Conservation (phyloP, 768 basidiomycete species). For the Kwoniella bestiolae region DNA sequence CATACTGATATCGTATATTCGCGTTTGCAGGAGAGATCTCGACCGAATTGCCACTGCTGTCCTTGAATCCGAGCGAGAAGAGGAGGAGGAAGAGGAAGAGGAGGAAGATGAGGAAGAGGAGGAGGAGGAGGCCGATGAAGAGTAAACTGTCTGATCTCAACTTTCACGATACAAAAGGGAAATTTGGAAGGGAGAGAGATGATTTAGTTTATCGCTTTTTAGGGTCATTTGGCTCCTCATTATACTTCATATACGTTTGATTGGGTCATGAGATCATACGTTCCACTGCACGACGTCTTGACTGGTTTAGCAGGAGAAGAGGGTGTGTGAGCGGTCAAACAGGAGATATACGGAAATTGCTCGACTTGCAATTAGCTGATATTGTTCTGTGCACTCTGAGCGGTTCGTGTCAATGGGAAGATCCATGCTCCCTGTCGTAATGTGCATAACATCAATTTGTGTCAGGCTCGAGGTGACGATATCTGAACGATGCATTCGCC, state of each 20-base stretch:
- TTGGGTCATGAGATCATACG: not conserved
- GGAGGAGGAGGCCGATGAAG: constrained; percentile 42
- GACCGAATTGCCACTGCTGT: constrained; percentile 61
- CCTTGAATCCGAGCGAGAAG: constrained; percentile 58
- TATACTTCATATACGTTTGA: not conserved
- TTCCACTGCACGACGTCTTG: not conserved
- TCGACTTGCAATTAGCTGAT: too few species aligned
- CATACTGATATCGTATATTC: not conserved
- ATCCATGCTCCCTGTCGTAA: too few species aligned
- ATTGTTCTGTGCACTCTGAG: too few species aligned
- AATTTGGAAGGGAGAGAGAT: not conserved
- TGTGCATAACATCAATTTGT: too few species aligned
- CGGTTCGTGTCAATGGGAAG: too few species aligned
- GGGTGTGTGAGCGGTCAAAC: too few species aligned
- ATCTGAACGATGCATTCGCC: too few species aligned
- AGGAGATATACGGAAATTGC: too few species aligned
- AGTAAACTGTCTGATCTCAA: constrained; percentile 52
- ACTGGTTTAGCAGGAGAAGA: too few species aligned
- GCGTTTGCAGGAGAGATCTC: constrained; percentile 29
- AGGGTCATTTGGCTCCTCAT: not conserved
- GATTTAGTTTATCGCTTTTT: not conserved
- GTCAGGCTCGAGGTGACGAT: too few species aligned
- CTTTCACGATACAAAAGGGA: not conserved
- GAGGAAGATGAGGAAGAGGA: constrained; percentile 49
- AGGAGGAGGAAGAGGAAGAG: constrained; percentile 55